Base-by-base conservation (phyloP, 345 rosid species). In the Eucalyptus regnans region DNA sequence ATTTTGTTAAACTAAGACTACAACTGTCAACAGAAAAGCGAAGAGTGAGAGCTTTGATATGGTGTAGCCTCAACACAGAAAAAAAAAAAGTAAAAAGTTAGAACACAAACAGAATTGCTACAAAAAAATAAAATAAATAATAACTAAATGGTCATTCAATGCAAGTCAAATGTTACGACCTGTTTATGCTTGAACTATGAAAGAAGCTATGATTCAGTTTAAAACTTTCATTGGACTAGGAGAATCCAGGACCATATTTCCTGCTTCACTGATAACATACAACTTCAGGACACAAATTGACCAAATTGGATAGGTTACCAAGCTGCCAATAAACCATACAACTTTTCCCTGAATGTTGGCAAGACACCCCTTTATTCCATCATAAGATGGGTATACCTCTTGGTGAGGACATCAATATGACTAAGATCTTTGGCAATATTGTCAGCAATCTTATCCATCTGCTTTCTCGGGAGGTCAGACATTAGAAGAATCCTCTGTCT, bases 381-480 rank as follows among this genome's bases (percentile, higher is more conserved):
- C 23, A 76, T 41, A 76, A 50, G 41, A 88, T 31, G 56, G 60
- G 89, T 88, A 50, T 89, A 96, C 99, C 99, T 98, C 93, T 96
- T 98, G 58, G 98, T 94, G 58, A 98, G 98, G 88, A 98, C 90
- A 90, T 96, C 99, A 90, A 96, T 94, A 90, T 98, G 98, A 91
- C 90, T 92, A 89, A 95, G 95, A 92, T 98, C 99, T 92, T 90
- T 98, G 88, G 95, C 91, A 62, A 94, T 90, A 88, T 89, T 93
- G 86, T 98, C 99, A 88, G 97, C 97, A 64, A 96, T 87, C 94
- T 92, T 95, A 90, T 98, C 98, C 91, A 96, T 96, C 93, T 98
- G 98, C 93, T 96, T 98, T 94, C 99, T 93, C 37, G 99, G 99
- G 91, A 95, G 94, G 93, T 97, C 99, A 87, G 98, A 94, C 98